A percentile compares a stretch with the other conserved stretches of the same genome.
Conservation (phyloP, 192 early-diverging fungal genomes). For the Umbelopsis sp. region DNA sequence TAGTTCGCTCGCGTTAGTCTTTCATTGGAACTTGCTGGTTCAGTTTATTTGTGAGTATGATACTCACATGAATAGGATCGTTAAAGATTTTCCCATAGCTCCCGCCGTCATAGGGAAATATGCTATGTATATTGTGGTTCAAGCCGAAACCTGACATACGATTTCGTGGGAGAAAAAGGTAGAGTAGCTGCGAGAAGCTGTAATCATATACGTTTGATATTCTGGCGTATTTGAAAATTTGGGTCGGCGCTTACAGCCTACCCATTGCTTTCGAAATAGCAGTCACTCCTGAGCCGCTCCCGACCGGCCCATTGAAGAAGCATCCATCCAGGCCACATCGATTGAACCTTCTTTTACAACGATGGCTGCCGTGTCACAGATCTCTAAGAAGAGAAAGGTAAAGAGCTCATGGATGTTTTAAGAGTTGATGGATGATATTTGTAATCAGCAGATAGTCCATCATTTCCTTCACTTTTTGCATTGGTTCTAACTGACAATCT, state of each 20-base stretch:
- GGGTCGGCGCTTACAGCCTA: no score
- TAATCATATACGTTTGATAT: neutral
- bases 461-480: neutral
- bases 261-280: neutral
- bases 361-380: slow-evolving; percentile 49
- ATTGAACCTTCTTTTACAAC: slow-evolving; percentile 22
- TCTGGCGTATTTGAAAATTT: neutral
- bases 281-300: neutral
- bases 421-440: neutral
- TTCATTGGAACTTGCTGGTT: neutral
- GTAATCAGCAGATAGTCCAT: slow-evolving; percentile 18
- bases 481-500: neutral
- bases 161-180: neutral
- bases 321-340: neutral
- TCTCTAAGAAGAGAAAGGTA: slow-evolving; percentile 74
- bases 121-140: neutral
- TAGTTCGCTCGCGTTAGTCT: neutral
- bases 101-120: neutral
- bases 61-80: slow-evolving; percentile 73
- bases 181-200: neutral
- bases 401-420: slow-evolving; percentile 1
- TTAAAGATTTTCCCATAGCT: slow-evolving; percentile 51
- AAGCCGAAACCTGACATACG: slow-evolving; percentile 4
- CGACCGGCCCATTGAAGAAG: neutral
- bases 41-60: neutral